phyloP scores from a whole-genome alignment of 257 asterid species.

The Solanum sitiens region DNA sequence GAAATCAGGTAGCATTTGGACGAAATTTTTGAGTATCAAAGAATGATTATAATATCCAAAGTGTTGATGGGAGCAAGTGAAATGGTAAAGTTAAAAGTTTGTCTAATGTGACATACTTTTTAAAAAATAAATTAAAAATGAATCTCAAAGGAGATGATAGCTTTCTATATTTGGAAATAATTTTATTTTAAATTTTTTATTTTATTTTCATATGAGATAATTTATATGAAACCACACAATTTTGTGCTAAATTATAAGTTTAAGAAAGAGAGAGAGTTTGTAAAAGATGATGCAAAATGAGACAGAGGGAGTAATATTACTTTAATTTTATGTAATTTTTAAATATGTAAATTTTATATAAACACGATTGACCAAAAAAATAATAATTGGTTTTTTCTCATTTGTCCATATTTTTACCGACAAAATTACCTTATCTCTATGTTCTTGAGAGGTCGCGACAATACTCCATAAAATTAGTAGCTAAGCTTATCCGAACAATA shows the following conservation, averaged over 20 bases:
- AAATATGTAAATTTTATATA: background rate
- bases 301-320: background rate
- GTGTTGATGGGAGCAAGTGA: background rate
- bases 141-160: background rate
- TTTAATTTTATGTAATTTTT: background rate
- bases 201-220: background rate
- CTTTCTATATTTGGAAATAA: background rate
- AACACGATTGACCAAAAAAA: background rate
- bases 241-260: background rate
- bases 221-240: background rate
- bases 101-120: too few species aligned
- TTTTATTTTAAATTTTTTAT: background rate
- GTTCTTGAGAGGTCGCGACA: background rate
- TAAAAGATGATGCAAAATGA: background rate
- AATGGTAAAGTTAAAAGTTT: background rate
- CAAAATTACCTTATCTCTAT: background rate
- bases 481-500: background rate
- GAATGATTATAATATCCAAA: background rate
- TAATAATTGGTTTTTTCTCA: background rate
- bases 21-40: background rate
- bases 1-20: background rate
- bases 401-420: background rate
- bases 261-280: too few species aligned
- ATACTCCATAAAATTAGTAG: background rate
- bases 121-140: too few species aligned